Base-by-base conservation (phyloP, 192 early-diverging fungal species). In the Chytriomyces confervae region DNA sequence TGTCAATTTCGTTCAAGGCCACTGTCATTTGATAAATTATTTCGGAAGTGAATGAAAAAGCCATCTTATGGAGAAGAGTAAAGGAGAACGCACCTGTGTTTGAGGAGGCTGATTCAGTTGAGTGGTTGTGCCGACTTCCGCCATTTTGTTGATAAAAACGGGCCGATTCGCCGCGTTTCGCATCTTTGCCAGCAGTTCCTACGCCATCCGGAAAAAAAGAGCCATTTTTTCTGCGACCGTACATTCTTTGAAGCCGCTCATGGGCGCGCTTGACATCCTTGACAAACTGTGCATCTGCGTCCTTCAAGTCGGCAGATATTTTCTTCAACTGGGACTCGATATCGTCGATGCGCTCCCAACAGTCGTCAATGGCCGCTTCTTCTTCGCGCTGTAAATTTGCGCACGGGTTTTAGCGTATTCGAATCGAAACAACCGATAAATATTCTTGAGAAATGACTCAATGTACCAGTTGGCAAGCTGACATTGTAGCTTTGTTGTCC, bases 1-100 rank as follows among this genome's bases (percentile, higher is more conserved):
- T 18, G 60, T 74, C 72, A 48, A 74, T 62, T 74, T 74, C 72
- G 36, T 2, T 44, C 53, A 74, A 47, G 24, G 60, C 57, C 10
- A 74, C 72, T 74, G 69, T 48, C 9, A 5, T 36, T 13, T 36
- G n/a, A 29, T 10, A 65, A 69, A 23, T 23, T 13, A 27, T 47
- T 47, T 69, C 29, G 67, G 29, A 65, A 65, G 27, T 16, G 2
- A 23, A 50, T 47, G 27, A 11, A 5, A 18, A 13, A 23, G 18
- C 63, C 5, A 13, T 65, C 20, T 13, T 8, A 68, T 11, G 43
- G 9, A 48, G 43, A 47, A 47, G 27, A 16, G 27, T 6, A 68
- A 13, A 68, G 18, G 16, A 64, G 11, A 64, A 64, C 69, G 9
- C 53, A 7, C 50, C 0, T 36, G 1, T 36, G 36, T 36, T 36